Evolutionary conservation across 805 yeast genomes (phyloP).

Genomic region (Myxozyma nipponensis): DNA sequence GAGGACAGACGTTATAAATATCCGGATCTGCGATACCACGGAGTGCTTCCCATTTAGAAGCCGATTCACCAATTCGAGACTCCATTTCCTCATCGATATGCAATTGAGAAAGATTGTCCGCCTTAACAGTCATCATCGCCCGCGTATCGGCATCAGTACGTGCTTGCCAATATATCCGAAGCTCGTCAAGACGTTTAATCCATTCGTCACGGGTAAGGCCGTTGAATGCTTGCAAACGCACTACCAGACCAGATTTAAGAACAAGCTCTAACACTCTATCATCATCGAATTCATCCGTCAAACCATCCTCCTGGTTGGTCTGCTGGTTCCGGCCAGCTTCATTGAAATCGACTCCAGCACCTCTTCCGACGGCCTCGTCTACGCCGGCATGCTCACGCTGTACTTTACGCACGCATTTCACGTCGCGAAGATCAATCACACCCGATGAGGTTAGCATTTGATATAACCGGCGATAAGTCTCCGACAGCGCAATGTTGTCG

Average conservation of each 20-base stretch:
- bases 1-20: constrained; percentile 53
- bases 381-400: constrained; percentile 22
- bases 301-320: constrained; percentile 20
- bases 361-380: constrained; percentile 19
- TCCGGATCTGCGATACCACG: constrained; percentile 51
- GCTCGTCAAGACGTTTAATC: constrained; percentile 49
- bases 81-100: constrained; percentile 56
- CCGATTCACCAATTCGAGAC: constrained; percentile 46
- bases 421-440: constrained; percentile 51
- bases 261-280: constrained; percentile 55
- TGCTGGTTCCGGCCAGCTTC: constrained; percentile 16
- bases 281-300: constrained; percentile 18
- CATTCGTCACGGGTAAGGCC: constrained; percentile 54
- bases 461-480: constrained; percentile 58
- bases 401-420: constrained; percentile 30
- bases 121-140: constrained; percentile 40
- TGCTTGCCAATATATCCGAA: constrained; percentile 57
- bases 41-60: constrained; percentile 53
- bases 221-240: constrained; percentile 57
- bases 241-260: constrained; percentile 44
- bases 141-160: constrained; percentile 44
- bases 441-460: constrained; percentile 57
- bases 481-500: constrained; percentile 61
- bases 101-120: constrained; percentile 46
- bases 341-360: constrained; percentile 21